phyloP scores from a whole-genome alignment of 768 basidiomycete species.

The Lactarius evosmus region DNA sequence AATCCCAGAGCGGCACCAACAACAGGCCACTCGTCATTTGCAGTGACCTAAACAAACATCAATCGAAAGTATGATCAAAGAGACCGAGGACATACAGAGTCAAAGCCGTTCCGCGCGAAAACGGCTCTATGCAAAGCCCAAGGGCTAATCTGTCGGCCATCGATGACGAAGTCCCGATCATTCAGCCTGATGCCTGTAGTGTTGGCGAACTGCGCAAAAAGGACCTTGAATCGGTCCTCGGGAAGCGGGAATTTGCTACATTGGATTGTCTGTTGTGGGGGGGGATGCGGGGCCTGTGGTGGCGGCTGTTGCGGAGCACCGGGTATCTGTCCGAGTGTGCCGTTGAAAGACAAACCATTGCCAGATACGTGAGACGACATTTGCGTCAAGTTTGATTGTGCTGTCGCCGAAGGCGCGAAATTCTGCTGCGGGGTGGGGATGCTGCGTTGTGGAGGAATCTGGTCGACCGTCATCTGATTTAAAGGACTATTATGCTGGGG shows the following conservation, averaged over 20 bases:
- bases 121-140: conserved; percentile 14
- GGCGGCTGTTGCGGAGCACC: conserved; percentile 13
- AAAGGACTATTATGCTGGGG: conserved; percentile 19
- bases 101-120: conserved; percentile 12
- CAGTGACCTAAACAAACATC: conserved; percentile 7
- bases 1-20: conserved; percentile 16
- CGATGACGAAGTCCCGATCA: conserved; percentile 15
- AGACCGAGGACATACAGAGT: not conserved
- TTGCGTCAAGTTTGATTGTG: conserved; percentile 17
- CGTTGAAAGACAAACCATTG: conserved; percentile 5
- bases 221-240: conserved; percentile 13
- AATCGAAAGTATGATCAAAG: not conserved
- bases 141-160: conserved; percentile 4
- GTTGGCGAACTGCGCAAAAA: conserved; percentile 7
- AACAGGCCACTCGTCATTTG: conserved; percentile 19
- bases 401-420: conserved; percentile 4
- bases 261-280: not conserved
- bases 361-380: conserved; percentile 14
- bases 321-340: not conserved
- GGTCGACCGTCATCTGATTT: conserved; percentile 13
- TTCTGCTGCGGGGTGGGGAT: conserved; percentile 21
- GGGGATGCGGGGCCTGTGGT: not conserved
- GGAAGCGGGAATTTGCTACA: not conserved
- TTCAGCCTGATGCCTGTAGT: not conserved
- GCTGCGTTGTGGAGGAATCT: conserved; percentile 6